Conservation (phyloP, 176 grass and related monocot genomes). For the Ensete ventricosum region DNA sequence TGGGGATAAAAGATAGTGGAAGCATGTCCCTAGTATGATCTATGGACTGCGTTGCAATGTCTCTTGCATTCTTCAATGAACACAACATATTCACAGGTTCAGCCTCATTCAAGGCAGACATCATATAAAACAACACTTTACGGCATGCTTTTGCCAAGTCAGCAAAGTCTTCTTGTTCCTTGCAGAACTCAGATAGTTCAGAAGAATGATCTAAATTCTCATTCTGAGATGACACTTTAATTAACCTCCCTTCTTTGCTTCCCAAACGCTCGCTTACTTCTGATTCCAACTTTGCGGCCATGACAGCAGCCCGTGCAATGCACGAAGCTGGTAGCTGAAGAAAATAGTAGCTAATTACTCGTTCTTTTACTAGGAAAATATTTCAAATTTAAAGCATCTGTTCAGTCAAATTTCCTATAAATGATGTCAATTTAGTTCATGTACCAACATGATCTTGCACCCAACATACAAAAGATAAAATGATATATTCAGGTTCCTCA, state of each 20-base stretch:
- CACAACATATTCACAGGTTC: conserved; percentile 3
- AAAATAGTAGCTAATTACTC: conserved; percentile 6
- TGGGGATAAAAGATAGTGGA: background rate
- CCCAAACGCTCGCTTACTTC: conserved; percentile 29
- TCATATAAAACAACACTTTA: conserved; percentile 30
- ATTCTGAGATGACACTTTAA: background rate
- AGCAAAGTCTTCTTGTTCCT: conserved; percentile 21
- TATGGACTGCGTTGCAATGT: conserved; percentile 29
- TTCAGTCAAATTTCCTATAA: background rate
- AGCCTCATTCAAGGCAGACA: conserved; percentile 20
- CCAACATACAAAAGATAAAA: too few relatives aligned
- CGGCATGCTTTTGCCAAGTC: conserved; percentile 32
- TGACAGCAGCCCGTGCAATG: conserved; percentile 50
- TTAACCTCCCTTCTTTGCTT: conserved; percentile 22
- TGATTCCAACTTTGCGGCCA: conserved; percentile 72
- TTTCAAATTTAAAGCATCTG: background rate
- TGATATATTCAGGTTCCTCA: too few relatives aligned
- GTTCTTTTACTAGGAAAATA: background rate
- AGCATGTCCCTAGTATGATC: background rate
- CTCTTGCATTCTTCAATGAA: conserved; percentile 43
- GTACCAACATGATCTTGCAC: too few relatives aligned
- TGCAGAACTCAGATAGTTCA: conserved; percentile 9
- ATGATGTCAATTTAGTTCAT: background rate
- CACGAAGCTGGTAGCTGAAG: conserved; percentile 72
- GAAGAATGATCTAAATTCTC: conserved; percentile 9